These are phyloP conservation scores for Amorphotheca resinae DNA, from an alignment of 495 filamentous ascomycete genomes.

Conservation along the genomic window DNA sequence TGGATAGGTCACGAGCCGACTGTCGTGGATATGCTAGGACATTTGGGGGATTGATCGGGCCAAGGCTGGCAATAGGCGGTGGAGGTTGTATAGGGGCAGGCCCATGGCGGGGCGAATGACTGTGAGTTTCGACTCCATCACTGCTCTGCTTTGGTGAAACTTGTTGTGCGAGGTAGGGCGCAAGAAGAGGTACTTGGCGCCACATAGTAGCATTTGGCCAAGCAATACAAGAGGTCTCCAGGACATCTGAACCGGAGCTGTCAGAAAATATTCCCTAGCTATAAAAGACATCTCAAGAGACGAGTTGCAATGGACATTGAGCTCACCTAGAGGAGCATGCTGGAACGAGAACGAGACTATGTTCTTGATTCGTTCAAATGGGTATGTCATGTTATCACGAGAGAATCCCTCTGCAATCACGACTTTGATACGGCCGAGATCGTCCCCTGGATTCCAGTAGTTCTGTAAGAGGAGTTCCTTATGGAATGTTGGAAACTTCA, in stretches of 20 bases:
- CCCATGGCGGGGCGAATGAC: constrained; percentile 37
- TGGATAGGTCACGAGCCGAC: no score
- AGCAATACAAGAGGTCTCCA: constrained; percentile 67
- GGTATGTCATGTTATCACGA: constrained; percentile 32
- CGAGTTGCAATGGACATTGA: neutral
- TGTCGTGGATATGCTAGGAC: constrained; percentile 18
- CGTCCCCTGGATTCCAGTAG: constrained; percentile 61
- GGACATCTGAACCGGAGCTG: constrained; percentile 37
- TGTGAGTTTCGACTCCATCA: constrained; percentile 30
- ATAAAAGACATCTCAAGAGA: neutral
- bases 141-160: constrained; percentile 21
- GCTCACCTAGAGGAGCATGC: constrained; percentile 66
- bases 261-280: neutral
- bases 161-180: constrained; percentile 26
- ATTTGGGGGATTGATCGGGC: constrained; percentile 14
- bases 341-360: constrained; percentile 74
- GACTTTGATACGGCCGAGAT: constrained; percentile 63
- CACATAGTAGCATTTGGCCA: constrained; percentile 74
- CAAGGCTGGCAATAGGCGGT: constrained; percentile 1
- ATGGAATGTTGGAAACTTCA: constrained; percentile 67
- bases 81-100: constrained; percentile 2
- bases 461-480: constrained; percentile 55
- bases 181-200: constrained; percentile 31
- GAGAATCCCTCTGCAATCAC: constrained; percentile 64
- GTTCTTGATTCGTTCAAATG: constrained; percentile 61